Conservation (phyloP, 1,139 yeast genomes). For the Candida dubliniensis region DNA sequence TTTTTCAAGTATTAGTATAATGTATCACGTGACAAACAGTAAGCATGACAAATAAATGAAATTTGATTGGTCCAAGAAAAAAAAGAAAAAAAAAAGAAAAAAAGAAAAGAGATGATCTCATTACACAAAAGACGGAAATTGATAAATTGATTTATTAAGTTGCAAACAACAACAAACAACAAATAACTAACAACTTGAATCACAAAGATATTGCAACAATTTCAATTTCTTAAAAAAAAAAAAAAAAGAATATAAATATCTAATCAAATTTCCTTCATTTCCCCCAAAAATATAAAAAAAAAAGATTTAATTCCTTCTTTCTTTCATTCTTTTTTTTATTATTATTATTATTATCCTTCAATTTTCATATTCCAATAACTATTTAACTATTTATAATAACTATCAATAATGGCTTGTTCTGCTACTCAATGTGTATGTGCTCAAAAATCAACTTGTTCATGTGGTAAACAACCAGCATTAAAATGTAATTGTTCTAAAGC, state of each 20-base stretch:
- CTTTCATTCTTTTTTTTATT: not conserved
- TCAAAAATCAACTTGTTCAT: constrained; percentile 49
- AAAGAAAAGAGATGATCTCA: not conserved
- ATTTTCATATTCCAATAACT: not conserved
- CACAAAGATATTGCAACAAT: too few relatives aligned
- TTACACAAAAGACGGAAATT: not conserved
- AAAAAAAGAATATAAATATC: too few relatives aligned
- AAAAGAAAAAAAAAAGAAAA: not conserved
- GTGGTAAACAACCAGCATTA: constrained; percentile 50
- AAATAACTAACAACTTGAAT: too few relatives aligned
- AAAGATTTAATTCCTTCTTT: not conserved
- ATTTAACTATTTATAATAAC: not conserved
- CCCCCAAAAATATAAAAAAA: too few relatives aligned
- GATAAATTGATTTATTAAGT: not conserved
- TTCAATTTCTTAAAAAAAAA: too few relatives aligned
- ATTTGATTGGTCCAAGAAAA: constrained; percentile 8
- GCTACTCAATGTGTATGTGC: constrained; percentile 50
- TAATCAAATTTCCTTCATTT: too few relatives aligned
- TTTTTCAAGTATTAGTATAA: not conserved
- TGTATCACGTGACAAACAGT: constrained; percentile 6
- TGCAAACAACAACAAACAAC: too few relatives aligned
- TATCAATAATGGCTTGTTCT: constrained; percentile 39
- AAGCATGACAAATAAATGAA: constrained; percentile 13
- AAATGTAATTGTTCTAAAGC: constrained; percentile 47
- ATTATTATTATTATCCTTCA: not conserved